phyloP scores from a whole-genome alignment of 2,329 filamentous ascomycete genomes.

The Periconia macrospinosa region DNA sequence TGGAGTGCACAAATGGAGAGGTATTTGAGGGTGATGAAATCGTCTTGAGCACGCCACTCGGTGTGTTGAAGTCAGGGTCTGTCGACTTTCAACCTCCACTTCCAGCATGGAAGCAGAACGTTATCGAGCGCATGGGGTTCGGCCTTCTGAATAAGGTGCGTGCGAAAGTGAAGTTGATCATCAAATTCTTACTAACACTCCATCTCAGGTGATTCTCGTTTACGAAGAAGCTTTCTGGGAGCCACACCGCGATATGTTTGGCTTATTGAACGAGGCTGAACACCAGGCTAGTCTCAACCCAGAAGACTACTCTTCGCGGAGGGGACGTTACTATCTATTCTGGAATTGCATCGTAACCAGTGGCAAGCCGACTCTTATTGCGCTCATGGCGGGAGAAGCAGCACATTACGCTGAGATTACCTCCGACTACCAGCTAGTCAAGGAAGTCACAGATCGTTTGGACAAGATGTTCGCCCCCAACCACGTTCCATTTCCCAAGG shows the following conservation, averaged over 20 bases:
- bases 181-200: conserved; percentile 11
- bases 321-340: conserved; percentile 96
- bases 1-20: conserved; percentile 75
- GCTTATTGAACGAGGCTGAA: conserved; percentile 76
- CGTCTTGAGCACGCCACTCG: conserved; percentile 87
- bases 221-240: conserved; percentile 94
- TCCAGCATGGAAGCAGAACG: conserved; percentile 81
- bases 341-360: conserved; percentile 93
- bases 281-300: conserved; percentile 73
- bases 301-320: conserved; percentile 73
- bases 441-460: conserved; percentile 78
- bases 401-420: conserved; percentile 83
- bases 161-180: background rate
- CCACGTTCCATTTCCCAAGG: conserved; percentile 73
- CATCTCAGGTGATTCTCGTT: conserved; percentile 69
- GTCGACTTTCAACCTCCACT: conserved; percentile 87
- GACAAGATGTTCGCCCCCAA: conserved; percentile 68
- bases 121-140: conserved; percentile 84
- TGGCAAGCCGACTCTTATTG: conserved; percentile 81
- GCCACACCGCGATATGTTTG: conserved; percentile 86
- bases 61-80: conserved; percentile 81
- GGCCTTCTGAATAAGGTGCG: conserved; percentile 86
- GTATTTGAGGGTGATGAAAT: conserved; percentile 82
- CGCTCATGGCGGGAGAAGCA: conserved; percentile 93
- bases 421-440: conserved; percentile 73